Evolutionary conservation across 129 eudicot species (phyloP), one percentile per base, ranked within the genome.

Genomic region (Artemisia argyi): DNA sequence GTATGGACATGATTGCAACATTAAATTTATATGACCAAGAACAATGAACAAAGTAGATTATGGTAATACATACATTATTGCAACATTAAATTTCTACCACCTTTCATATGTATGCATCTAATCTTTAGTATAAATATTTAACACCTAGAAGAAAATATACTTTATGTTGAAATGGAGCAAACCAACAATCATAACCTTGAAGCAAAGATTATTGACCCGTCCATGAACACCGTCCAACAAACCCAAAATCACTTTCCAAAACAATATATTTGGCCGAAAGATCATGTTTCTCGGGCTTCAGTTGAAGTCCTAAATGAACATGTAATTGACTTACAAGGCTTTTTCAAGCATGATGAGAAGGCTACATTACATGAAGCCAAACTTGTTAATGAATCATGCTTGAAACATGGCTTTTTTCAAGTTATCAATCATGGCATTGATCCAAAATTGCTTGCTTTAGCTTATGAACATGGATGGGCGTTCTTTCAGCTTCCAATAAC

Each of bases 201-300:
- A 67, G 61, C 26, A 51, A 76, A 76, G 47, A 76, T 72, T 60
- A 66, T 59, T 2, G 66, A 66, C 35, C 65, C 70, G 0, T 68
- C 78, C 63, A 32, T 13, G 12, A 44, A 65, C 61, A 39, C 49
- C 11, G 24, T 17, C 28, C 78, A 67, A 73, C 47, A 73, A 48
- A 24, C 51, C 52, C 20, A 58, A 24, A 68, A 59, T 26, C 16
- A 76, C 7, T 54, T 82, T 20, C 90, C 86, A 3, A 66, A 64
- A 26, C 71, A 85, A 65, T 82, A 73, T 76, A 64, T 76, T 14
- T 85, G 87, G 86, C 79, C 85, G 19, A 76, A 76, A 67, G 66
- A 68, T 47, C 55, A 69, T n/a, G 73, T 65, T 75, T 53, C 70
- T 9, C 11, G 44, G 0, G 24, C 18, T 24, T 61, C 76, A 10